A percentile compares a stretch with the other conserved stretches of the same genome.
Evolutionary conservation across 2,329 filamentous ascomycete species (phyloP).

Genomic region (Stylonectria norvegica): DNA sequence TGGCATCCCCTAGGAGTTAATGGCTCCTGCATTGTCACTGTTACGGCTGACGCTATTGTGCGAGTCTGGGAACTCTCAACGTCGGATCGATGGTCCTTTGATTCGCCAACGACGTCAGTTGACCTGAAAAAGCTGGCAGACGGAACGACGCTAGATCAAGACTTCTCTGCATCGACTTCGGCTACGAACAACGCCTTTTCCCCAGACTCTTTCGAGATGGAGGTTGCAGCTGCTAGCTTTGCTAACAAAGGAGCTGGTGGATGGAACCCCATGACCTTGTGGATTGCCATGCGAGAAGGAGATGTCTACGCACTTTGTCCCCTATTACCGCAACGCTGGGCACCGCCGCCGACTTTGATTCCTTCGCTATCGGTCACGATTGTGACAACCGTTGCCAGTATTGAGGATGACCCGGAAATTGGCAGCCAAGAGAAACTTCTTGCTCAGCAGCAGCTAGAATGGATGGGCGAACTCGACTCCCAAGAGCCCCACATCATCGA

Average conservation of each 20-base stretch:
- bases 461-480: conserved; percentile 63
- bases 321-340: conserved; percentile 82
- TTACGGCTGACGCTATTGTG: conserved; percentile 84
- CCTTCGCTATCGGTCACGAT: conserved; percentile 81
- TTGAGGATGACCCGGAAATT: conserved; percentile 56
- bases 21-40: conserved; percentile 78
- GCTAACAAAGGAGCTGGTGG: conserved; percentile 64
- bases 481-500: conserved; percentile 59
- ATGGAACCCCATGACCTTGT: conserved; percentile 95
- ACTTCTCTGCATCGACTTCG: conserved; percentile 73
- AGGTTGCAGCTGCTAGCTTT: conserved; percentile 87
- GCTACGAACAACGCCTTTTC: conserved; percentile 79
- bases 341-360: conserved; percentile 70
- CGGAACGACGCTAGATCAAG: conserved; percentile 75
- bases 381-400: conserved; percentile 65
- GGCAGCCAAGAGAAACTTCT: conserved; percentile 53
- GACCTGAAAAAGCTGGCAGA: conserved; percentile 88
- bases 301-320: conserved; percentile 93
- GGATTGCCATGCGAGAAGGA: conserved; percentile 91
- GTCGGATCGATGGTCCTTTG: conserved; percentile 83
- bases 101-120: conserved; percentile 75
- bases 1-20: conserved; percentile 92
- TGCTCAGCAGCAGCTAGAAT: conserved; percentile 62
- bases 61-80: conserved; percentile 86
- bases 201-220: conserved; percentile 87